Percentiles rank a stretch among this genome's conserved stretches.
Evolutionary conservation across 306 rosid genomes (phyloP).

Genomic region (Arachis stenosperma): DNA sequence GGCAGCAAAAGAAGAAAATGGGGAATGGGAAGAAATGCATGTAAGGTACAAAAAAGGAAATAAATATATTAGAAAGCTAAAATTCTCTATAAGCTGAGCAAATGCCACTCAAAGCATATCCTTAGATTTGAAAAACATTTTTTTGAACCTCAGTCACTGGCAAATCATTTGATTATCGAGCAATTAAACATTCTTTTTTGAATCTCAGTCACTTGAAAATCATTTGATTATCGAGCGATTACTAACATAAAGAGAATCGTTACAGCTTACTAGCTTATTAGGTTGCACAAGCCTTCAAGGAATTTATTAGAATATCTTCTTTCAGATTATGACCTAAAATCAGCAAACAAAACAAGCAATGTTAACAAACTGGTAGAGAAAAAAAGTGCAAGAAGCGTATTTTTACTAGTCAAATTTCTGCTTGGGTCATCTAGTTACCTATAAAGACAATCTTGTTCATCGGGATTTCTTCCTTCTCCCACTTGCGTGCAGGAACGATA

Average conservation of each 20-base stretch:
- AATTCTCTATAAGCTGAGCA: neutral
- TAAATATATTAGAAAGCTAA: neutral
- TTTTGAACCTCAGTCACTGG: slow-evolving; percentile 17
- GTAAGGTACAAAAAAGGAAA: neutral
- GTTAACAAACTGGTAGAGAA: slow-evolving; percentile 12
- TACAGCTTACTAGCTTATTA: slow-evolving; percentile 21
- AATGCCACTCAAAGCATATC: neutral
- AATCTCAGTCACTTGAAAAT: slow-evolving; percentile 19
- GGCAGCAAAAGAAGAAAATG: neutral
- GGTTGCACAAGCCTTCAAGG: slow-evolving; percentile 47
- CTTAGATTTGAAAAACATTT: neutral
- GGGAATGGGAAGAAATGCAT: slow-evolving; percentile 2
- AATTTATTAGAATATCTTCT: slow-evolving; percentile 46
- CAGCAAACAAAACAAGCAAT: slow-evolving; percentile 17
- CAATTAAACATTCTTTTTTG: slow-evolving; percentile 2
- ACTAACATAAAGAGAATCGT: slow-evolving; percentile 2
- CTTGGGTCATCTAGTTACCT: slow-evolving; percentile 48
- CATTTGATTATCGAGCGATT: slow-evolving; percentile 23
- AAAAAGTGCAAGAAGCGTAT: neutral
- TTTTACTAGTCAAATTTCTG: slow-evolving; percentile 14
- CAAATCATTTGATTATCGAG: slow-evolving; percentile 25
- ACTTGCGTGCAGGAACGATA: slow-evolving; percentile 83
- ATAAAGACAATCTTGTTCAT: slow-evolving; percentile 85
- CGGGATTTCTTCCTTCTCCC: slow-evolving; percentile 71
- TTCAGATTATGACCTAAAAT: slow-evolving; percentile 60